phyloP scores from a whole-genome alignment of 1,284 basidiomycete genomes.

The Xerocomus minutiporus region DNA sequence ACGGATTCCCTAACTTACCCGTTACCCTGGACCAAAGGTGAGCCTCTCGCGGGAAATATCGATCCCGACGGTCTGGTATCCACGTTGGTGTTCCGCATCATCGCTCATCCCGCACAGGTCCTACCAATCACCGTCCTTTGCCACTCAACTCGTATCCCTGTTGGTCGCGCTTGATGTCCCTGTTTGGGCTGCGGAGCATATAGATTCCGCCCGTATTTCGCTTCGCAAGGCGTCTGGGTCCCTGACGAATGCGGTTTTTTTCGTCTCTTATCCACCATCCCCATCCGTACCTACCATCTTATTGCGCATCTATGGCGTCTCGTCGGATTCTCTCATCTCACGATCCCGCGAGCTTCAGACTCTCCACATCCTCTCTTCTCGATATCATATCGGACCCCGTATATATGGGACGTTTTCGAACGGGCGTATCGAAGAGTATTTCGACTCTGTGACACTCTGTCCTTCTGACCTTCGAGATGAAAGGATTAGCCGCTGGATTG shows the following conservation, averaged over 20 bases:
- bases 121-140: slow-evolving; percentile 61
- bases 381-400: slow-evolving; percentile 84
- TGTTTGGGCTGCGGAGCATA: slow-evolving; percentile 49
- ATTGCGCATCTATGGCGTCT: slow-evolving; percentile 85
- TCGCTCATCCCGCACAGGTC: slow-evolving; percentile 45
- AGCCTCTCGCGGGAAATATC: slow-evolving; percentile 32
- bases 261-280: slow-evolving; percentile 64
- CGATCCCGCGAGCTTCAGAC: slow-evolving; percentile 80
- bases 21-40: slow-evolving; percentile 56
- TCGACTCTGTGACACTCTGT: slow-evolving; percentile 78
- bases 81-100: neutral
- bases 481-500: slow-evolving; percentile 77
- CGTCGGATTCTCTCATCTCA: slow-evolving; percentile 81
- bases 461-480: slow-evolving; percentile 74
- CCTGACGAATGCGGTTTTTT: slow-evolving; percentile 92
- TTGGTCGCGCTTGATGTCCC: slow-evolving; percentile 52
- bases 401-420: slow-evolving; percentile 93
- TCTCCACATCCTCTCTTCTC: slow-evolving; percentile 81
- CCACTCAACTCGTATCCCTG: slow-evolving; percentile 53
- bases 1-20: neutral
- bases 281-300: slow-evolving; percentile 65
- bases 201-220: slow-evolving; percentile 50
- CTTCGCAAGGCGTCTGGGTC: slow-evolving; percentile 86
- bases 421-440: slow-evolving; percentile 90
- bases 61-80: neutral